These are phyloP conservation scores for Dendrobium huoshanense DNA, from an alignment of 106 monocot genomes.

Conservation along the genomic window DNA sequence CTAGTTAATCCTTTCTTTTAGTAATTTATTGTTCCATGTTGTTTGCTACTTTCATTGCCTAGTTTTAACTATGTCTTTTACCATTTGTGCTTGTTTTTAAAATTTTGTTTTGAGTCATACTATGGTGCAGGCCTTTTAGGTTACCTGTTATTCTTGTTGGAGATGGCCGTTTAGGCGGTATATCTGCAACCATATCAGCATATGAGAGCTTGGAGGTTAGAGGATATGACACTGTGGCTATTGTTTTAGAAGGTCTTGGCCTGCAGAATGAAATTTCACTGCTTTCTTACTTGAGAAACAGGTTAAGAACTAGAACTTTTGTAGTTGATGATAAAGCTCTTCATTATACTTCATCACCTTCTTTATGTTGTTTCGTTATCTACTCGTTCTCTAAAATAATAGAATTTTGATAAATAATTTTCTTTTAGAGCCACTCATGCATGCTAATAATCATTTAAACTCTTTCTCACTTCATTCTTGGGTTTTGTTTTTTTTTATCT, in stretches of 20 bases:
- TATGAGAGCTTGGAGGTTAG: conserved; percentile 82
- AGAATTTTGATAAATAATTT: not conserved
- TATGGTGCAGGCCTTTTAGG: conserved; percentile 63
- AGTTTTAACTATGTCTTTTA: not conserved
- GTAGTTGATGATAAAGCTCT: not conserved
- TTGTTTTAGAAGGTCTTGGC: conserved; percentile 72
- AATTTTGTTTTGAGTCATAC: not conserved
- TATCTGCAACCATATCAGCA: conserved; percentile 87
- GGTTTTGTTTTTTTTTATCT: not conserved
- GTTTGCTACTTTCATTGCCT: not conserved
- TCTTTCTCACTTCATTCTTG: not conserved
- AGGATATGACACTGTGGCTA: conserved; percentile 85
- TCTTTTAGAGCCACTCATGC: not conserved
- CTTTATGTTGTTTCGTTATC: not conserved
- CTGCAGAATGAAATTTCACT: conserved; percentile 67
- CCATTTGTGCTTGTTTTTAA: not conserved
- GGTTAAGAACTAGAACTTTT: conserved; percentile 26
- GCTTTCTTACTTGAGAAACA: conserved; percentile 69
- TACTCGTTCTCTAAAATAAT: not conserved
- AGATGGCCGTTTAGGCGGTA: conserved; percentile 93
- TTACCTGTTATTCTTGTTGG: conserved; percentile 87
- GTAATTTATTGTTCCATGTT: conserved; percentile 1
- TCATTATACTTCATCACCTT: not conserved
- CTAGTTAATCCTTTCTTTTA: conserved; percentile 1
- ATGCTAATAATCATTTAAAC: not conserved